Evolutionary conservation across 371 early-diverging fungal genomes (phyloP).

Genomic region (Actinomucor elegans): DNA sequence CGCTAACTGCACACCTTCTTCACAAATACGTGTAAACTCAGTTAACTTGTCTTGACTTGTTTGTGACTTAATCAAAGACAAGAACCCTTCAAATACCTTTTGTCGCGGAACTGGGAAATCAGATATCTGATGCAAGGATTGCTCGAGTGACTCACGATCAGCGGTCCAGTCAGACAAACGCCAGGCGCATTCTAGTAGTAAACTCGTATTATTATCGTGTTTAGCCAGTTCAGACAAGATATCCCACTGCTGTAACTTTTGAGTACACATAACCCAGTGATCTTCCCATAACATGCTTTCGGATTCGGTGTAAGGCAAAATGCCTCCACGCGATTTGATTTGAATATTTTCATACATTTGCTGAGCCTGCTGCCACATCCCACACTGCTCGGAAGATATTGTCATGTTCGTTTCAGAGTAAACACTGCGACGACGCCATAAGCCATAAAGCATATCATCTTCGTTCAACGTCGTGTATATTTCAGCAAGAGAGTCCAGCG

Average conservation of each 20-base stretch:
- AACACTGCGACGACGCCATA: conserved; percentile 91
- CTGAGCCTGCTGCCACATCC: conserved; percentile 94
- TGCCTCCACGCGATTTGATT: conserved; percentile 85
- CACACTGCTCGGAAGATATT: conserved; percentile 92
- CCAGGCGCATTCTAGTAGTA: conserved; percentile 91
- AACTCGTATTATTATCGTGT: conserved; percentile 81
- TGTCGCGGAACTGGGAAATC: conserved; percentile 69
- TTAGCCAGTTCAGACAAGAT: conserved; percentile 91
- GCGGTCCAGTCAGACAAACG: conserved; percentile 87
- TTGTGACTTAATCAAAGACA: conserved; percentile 69
- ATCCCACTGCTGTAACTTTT: conserved; percentile 99
- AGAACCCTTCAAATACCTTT: conserved; percentile 86
- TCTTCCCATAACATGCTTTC: conserved; percentile 98
- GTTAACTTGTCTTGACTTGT: conserved; percentile 62
- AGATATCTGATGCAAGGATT: conserved; percentile 56
- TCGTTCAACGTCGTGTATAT: conserved; percentile 80
- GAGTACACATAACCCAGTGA: conserved; percentile 92
- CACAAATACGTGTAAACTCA: conserved; percentile 81
- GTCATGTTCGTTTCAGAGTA: conserved; percentile 97
- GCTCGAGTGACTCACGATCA: conserved; percentile 73
- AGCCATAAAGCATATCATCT: conserved; percentile 90
- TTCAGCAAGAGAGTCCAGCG: conserved; percentile 87
- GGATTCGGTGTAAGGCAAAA: conserved; percentile 91
- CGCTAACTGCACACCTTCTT: conserved; percentile 86
- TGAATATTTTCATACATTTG: conserved; percentile 93